Base-by-base conservation (phyloP, 2,329 filamentous ascomycete genomes). In the Colletotrichum cereale region DNA sequence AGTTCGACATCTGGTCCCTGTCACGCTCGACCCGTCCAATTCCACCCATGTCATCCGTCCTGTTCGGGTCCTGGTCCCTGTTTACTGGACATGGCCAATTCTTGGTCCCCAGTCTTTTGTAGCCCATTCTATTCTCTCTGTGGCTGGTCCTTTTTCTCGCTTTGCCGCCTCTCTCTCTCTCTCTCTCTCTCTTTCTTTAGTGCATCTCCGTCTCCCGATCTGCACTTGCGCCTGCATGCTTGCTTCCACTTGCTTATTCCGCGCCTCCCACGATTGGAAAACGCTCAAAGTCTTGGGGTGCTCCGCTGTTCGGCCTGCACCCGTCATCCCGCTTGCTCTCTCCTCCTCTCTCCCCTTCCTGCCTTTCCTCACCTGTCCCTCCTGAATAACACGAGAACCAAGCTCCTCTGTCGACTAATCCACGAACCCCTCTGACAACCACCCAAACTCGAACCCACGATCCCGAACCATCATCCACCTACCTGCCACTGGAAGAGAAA, bases 11-110 rank as follows among this genome's bases (percentile, higher is more conserved):
- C 40, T 62, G 57, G 57, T 52, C 65, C 68, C 58, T 71, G 68
- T 71, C 68, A 53, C 52, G 42, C 47, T 53, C 55, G 52, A 61
- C 36, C 68, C 68, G 65, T 71, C 68, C 68, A 68, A 71, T 71
- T 60, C 68, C 53, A 71, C 58, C 68, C 68, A 71, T 71, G 68
- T 60, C 68, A 68, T 60, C 68, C 52, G 58, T 36, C 44, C 58
- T 44, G 24, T 68, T 71, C 65, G 58, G 67, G 44, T 68, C 68
- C 65, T 48, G 65, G 65, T 63, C 68, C 68, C 50, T 71, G 65
- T 40, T 40, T 16, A 50, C 60, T 62, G 60, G 60, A 42, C 47
- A 63, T 63, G 47, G 61, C 36, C 26, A 52, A 42, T 26, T 58
- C 36, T 24, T 38, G 36, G 48, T 68, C 65, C 58, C 68, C 67